A percentile compares a stretch with the other conserved stretches of the same genome.
phyloP scores from a whole-genome alignment of 1,284 basidiomycete species.

The Earliella scabrosa region DNA sequence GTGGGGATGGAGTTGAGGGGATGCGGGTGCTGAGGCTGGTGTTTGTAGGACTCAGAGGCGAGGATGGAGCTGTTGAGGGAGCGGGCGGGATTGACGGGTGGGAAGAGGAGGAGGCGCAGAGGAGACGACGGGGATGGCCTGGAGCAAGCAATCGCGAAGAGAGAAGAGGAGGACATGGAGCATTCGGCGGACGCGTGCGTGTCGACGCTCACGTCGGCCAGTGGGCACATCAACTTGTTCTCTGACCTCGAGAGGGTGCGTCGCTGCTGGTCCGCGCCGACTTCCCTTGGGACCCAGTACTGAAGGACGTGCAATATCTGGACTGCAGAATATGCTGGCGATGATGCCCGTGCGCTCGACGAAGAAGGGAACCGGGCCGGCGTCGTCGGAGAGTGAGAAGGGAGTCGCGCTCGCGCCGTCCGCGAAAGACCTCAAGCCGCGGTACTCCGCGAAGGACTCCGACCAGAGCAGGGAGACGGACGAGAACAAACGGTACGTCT shows the following conservation, averaged over 20 bases:
- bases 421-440: slow-evolving; percentile 75
- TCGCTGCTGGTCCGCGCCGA: slow-evolving; percentile 4
- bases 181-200: slow-evolving; percentile 30
- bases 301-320: not conserved
- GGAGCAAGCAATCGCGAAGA: slow-evolving; percentile 34
- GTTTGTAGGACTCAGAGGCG: slow-evolving; percentile 73
- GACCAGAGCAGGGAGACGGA: slow-evolving; percentile 30
- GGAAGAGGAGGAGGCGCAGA: slow-evolving; percentile 35
- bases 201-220: slow-evolving; percentile 41
- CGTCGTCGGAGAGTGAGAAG: slow-evolving; percentile 62
- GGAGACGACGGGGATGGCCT: slow-evolving; percentile 41
- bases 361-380: slow-evolving; percentile 35
- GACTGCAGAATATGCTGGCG: slow-evolving; percentile 43
- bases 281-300: not conserved
- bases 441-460: slow-evolving; percentile 60
- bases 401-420: slow-evolving; percentile 75
- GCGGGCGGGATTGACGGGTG: slow-evolving; percentile 47
- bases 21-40: not conserved
- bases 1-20: not conserved
- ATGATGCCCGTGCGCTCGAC: slow-evolving; percentile 47
- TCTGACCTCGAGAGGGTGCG: slow-evolving; percentile 71
- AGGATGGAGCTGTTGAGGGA: slow-evolving; percentile 70
- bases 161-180: not conserved
- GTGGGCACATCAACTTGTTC: slow-evolving; percentile 79
- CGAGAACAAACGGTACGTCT: slow-evolving; percentile 36